A percentile compares a stretch with the other conserved stretches of the same genome.
phyloP scores from a whole-genome alignment of 2,329 filamentous ascomycete genomes.

The Periconia digitata region DNA sequence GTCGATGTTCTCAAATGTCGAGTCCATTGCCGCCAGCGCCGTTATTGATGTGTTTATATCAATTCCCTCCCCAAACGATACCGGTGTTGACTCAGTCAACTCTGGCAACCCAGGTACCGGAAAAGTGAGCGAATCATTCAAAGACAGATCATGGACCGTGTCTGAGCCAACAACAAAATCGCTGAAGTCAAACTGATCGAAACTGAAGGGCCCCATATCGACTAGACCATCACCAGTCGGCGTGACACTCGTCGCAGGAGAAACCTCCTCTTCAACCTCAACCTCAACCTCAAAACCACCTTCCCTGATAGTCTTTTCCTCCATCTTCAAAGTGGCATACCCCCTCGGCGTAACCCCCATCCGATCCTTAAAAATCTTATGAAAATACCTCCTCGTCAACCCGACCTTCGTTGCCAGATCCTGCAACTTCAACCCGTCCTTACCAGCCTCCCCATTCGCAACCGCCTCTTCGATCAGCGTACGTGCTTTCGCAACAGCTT shows the following conservation, averaged over 20 bases:
- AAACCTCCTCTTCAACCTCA: background rate
- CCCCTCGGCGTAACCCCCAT: conserved; percentile 56
- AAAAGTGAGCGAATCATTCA: conserved; percentile 9
- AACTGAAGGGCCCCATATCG: conserved; percentile 12
- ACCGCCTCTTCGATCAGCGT: conserved; percentile 29
- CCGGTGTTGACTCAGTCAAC: conserved; percentile 10
- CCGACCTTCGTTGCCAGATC: conserved; percentile 55
- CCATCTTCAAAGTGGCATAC: conserved; percentile 32
- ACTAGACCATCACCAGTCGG: conserved; percentile 3
- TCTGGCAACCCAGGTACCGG: background rate
- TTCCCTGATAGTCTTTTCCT: conserved; percentile 8
- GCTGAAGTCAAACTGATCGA: conserved; percentile 28
- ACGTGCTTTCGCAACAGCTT: conserved; percentile 46
- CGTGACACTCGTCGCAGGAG: background rate
- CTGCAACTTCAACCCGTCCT: conserved; percentile 40
- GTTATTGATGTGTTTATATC: conserved; percentile 18
- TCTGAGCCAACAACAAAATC: conserved; percentile 28
- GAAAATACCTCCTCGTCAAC: conserved; percentile 61
- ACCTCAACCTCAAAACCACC: background rate
- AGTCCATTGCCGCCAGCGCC: conserved; percentile 12
- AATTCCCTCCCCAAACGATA: conserved; percentile 16
- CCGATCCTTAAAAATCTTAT: conserved; percentile 60
- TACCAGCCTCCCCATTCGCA: conserved; percentile 19
- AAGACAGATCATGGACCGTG: conserved; percentile 10
- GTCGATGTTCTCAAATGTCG: background rate